Evolutionary conservation across 306 rosid species (phyloP).

Genomic region (Cicer pinnatifidum): DNA sequence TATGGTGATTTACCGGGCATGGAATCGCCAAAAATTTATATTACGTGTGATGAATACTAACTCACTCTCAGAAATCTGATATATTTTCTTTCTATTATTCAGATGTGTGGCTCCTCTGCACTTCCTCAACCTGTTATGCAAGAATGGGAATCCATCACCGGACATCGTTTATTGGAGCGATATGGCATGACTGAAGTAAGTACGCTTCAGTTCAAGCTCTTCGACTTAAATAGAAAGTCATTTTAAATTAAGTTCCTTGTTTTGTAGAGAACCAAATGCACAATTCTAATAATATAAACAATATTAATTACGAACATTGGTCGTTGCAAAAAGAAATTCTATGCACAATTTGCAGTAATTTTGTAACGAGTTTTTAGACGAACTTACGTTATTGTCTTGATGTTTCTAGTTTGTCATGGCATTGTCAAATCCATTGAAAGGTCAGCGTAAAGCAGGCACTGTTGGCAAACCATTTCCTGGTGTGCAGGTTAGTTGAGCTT

Average conservation of each 20-base stretch:
- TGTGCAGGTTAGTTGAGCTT: slow-evolving; percentile 70
- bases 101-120: slow-evolving; percentile 99
- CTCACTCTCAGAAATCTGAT: slow-evolving; percentile 10
- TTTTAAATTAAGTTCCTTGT: neutral
- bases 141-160: slow-evolving; percentile 87
- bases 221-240: slow-evolving; percentile 18
- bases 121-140: slow-evolving; percentile 93
- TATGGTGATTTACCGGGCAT: slow-evolving; percentile 18
- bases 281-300: neutral
- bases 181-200: slow-evolving; percentile 97
- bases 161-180: slow-evolving; percentile 91
- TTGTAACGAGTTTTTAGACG: neutral
- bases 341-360: slow-evolving; percentile 9
- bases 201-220: slow-evolving; percentile 43
- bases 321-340: too few species aligned
- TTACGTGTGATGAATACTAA: slow-evolving; percentile 24
- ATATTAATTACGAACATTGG: too few species aligned
- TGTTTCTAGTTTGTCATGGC: slow-evolving; percentile 92
- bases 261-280: neutral
- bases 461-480: slow-evolving; percentile 97
- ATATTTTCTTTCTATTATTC: slow-evolving; percentile 25
- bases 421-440: slow-evolving; percentile 87
- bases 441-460: slow-evolving; percentile 84
- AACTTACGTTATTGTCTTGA: slow-evolving; percentile 38
- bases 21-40: slow-evolving; percentile 14